phyloP scores from a whole-genome alignment of 2,329 filamentous ascomycete species.

The Trichoderma atrobrunneum region DNA sequence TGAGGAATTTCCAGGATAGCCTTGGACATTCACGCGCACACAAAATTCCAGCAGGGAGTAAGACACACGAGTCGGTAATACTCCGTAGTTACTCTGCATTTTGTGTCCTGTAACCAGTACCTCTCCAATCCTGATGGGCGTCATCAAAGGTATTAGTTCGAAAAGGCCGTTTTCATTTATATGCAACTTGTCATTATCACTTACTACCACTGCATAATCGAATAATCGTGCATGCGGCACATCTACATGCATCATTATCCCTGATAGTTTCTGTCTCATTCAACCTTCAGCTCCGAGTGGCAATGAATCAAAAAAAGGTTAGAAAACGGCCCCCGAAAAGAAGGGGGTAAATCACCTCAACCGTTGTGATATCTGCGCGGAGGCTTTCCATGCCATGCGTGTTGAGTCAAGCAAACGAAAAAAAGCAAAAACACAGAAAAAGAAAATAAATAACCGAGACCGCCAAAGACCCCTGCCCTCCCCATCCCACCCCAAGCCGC shows the following conservation, averaged over 20 bases:
- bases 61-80: not conserved
- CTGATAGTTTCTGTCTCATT: not conserved
- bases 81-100: not conserved
- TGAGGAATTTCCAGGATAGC: not conserved
- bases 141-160: not conserved
- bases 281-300: not conserved
- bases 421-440: not conserved
- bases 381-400: not conserved
- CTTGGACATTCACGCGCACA: conserved; percentile 1
- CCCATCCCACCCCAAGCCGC: not conserved
- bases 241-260: not conserved
- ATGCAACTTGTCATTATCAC: not conserved
- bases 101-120: not conserved
- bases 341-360: not conserved
- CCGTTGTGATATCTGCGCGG: not conserved
- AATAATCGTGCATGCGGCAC: not conserved
- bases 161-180: no score
- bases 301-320: not conserved
- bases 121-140: not conserved
- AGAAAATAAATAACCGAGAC: not conserved
- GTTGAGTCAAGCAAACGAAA: not conserved
- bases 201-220: not conserved
- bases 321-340: not conserved
- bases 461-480: not conserved
- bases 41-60: not conserved